A percentile compares a stretch with the other conserved stretches of the same genome.
Evolutionary conservation across 257 asterid species (phyloP).

Genomic region (Handroanthus guayacan): DNA sequence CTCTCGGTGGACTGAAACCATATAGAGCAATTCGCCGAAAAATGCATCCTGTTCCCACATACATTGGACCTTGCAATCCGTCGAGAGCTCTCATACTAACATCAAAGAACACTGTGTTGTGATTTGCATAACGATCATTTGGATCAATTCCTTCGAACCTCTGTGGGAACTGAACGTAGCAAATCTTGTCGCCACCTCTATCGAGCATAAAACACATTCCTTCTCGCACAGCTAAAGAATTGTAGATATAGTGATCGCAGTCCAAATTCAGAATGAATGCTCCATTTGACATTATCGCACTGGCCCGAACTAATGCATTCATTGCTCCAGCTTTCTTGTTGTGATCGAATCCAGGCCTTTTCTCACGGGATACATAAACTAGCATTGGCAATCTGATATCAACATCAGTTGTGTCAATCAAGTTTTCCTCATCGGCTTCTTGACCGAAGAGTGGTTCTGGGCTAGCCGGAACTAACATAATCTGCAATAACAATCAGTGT

Average conservation of each 20-base stretch:
- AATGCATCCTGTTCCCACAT: constrained; percentile 94
- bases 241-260: constrained; percentile 89
- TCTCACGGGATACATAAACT: constrained; percentile 94
- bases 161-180: constrained; percentile 90
- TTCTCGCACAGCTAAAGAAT: constrained; percentile 74
- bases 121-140: constrained; percentile 90
- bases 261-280: constrained; percentile 90
- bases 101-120: constrained; percentile 91
- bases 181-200: constrained; percentile 87
- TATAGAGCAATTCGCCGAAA: constrained; percentile 82
- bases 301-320: constrained; percentile 91
- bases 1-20: constrained; percentile 91
- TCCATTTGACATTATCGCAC: constrained; percentile 93
- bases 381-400: constrained; percentile 89
- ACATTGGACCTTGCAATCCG: constrained; percentile 96
- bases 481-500: constrained; percentile 49
- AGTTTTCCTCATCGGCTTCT: constrained; percentile 64
- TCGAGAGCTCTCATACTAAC: constrained; percentile 95
- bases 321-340: constrained; percentile 98
- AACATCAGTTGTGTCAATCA: constrained; percentile 66
- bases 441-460: constrained; percentile 73
- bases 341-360: constrained; percentile 79
- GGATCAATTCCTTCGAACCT: constrained; percentile 95
- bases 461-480: constrained; percentile 87
- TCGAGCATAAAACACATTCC: constrained; percentile 99